Conservation (phyloP, 2,329 filamentous ascomycete species). For the Scedosporium minutisporum region DNA sequence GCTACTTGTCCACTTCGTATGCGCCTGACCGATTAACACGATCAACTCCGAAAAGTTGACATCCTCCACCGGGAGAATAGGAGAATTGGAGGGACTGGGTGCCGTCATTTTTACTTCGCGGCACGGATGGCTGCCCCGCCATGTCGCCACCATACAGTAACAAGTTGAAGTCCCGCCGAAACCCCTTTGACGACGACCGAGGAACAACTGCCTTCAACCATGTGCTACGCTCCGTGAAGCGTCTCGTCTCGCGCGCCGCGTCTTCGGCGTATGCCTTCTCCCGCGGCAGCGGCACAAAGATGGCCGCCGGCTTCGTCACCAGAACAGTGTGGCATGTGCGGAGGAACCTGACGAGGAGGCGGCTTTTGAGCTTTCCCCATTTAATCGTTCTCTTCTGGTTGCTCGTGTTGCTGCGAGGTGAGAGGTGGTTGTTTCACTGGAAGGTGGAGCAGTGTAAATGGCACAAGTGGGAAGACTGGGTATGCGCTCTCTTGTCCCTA, state of each 20-base stretch:
- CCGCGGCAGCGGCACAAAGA: conserved; percentile 21
- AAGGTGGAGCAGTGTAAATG: conserved; percentile 67
- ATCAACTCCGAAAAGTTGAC: no score
- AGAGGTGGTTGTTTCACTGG: conserved; percentile 65
- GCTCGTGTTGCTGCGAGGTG: conserved; percentile 71
- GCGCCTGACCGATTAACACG: no score
- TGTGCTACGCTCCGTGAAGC: not conserved
- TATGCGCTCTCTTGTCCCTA: conserved; percentile 29
- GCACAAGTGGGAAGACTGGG: conserved; percentile 89
- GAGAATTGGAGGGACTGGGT: no score
- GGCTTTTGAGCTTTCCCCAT: conserved; percentile 55
- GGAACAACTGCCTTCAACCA: conserved; percentile 13
- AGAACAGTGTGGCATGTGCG: conserved; percentile 22
- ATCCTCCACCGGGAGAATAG: no score
- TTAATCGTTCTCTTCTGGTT: conserved; percentile 66
- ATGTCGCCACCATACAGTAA: conserved; percentile 3
- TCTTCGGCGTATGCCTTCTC: conserved; percentile 23
- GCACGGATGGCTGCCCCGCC: conserved; percentile 1
- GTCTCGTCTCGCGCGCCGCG: conserved; percentile 8
- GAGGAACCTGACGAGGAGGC: conserved; percentile 37
- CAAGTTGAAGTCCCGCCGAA: conserved; percentile 11
- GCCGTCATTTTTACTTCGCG: not conserved
- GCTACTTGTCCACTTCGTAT: no score
- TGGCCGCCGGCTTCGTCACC: conserved; percentile 18
- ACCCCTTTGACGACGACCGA: conserved; percentile 12